Percentiles rank a stretch among this genome's conserved stretches.
phyloP scores from a whole-genome alignment of 192 early-diverging fungal genomes.

The Dissophora globulifera region DNA sequence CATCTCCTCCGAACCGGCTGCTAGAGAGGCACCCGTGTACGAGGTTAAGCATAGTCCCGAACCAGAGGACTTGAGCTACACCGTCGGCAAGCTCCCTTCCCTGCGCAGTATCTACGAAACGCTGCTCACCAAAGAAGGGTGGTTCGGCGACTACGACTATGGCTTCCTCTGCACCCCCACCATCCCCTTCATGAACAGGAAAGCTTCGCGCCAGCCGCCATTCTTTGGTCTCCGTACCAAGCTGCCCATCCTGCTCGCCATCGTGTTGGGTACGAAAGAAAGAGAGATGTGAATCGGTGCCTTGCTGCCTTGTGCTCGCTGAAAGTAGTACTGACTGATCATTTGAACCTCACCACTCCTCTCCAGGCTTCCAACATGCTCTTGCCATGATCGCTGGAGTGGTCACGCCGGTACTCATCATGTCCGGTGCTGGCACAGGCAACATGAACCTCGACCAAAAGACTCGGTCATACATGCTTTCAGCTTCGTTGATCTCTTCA shows the following conservation, averaged over 20 bases:
- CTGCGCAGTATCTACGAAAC: conserved; percentile 24
- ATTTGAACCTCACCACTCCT: background rate
- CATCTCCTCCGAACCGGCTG: conserved; percentile 28
- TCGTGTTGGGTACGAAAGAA: conserved; percentile 55
- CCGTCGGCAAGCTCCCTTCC: conserved; percentile 24
- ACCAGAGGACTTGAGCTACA: conserved; percentile 34
- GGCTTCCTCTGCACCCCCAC: conserved; percentile 58
- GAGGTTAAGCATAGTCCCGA: conserved; percentile 16
- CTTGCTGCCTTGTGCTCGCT: conserved; percentile 1
- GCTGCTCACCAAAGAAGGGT: conserved; percentile 42
- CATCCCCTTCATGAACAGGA: conserved; percentile 49
- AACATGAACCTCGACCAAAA: conserved; percentile 29
- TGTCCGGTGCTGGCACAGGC: conserved; percentile 35
- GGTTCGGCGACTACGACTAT: conserved; percentile 64
- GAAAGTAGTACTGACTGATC: no score
- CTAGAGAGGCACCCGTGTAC: conserved; percentile 24
- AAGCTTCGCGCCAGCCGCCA: conserved; percentile 42
- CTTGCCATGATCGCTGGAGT: conserved; percentile 53
- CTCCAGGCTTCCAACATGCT: conserved; percentile 44
- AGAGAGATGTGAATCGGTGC: no score
- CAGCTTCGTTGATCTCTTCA: conserved; percentile 63
- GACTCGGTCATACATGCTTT: conserved; percentile 54
- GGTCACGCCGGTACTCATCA: conserved; percentile 46
- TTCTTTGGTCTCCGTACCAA: conserved; percentile 57
- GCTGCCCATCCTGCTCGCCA: conserved; percentile 52